These are phyloP conservation scores for Coemansia sp. DNA, from an alignment of 192 early-diverging fungal species.

Conservation along the genomic window DNA sequence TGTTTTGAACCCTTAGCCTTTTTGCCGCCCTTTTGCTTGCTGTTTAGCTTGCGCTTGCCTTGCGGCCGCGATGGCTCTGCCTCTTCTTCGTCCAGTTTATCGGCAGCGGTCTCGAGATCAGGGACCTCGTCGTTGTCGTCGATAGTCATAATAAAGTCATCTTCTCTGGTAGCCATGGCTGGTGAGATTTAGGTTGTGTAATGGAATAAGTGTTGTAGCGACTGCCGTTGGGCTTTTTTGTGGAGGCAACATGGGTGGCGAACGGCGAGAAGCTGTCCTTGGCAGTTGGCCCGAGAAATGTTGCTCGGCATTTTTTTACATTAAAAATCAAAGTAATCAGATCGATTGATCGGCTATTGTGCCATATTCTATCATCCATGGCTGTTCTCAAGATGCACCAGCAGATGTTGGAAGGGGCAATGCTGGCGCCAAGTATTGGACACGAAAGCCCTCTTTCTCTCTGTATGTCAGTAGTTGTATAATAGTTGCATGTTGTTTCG, in stretches of 20 bases:
- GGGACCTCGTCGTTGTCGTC: constrained; percentile 61
- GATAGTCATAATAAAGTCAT: constrained; percentile 72
- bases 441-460: background rate
- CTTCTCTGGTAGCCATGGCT: constrained; percentile 17
- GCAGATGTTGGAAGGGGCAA: background rate
- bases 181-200: background rate
- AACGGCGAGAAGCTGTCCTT: no score
- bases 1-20: constrained; percentile 17
- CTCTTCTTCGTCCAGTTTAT: background rate
- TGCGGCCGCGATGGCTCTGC: constrained; percentile 6
- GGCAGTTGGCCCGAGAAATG: no score
- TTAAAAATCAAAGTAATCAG: no score
- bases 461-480: background rate
- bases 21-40: constrained; percentile 24
- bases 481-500: constrained; percentile 20
- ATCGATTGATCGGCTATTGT: no score
- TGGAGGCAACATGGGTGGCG: background rate
- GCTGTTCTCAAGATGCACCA: background rate
- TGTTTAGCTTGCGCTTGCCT: constrained; percentile 4
- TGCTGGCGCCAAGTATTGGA: background rate
- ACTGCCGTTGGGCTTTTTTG: constrained; percentile 1
- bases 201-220: background rate
- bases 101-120: constrained; percentile 49
- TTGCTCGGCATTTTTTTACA: background rate
- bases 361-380: no score